Conservation (phyloP, 805 yeast species). For the Zygosaccharomyces rouxii region DNA sequence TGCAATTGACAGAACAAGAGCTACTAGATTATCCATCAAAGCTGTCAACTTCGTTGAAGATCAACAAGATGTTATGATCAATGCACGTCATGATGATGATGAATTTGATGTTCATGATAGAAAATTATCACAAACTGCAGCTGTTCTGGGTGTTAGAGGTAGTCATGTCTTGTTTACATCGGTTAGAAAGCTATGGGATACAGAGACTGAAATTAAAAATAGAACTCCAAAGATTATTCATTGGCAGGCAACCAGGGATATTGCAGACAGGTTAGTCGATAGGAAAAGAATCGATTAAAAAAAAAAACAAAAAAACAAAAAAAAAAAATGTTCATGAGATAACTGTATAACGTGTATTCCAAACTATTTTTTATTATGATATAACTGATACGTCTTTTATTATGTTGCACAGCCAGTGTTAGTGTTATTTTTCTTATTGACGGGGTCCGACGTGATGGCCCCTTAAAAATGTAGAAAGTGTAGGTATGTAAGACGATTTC, state of each 20-base stretch:
- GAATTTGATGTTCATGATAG: slow-evolving; percentile 31
- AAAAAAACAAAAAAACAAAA: background rate
- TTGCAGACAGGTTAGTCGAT: slow-evolving; percentile 82
- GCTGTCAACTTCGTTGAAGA: slow-evolving; percentile 65
- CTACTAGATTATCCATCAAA: slow-evolving; percentile 64
- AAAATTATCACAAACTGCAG: slow-evolving; percentile 51
- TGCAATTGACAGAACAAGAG: slow-evolving; percentile 71
- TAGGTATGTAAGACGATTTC: no score
- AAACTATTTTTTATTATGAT: background rate
- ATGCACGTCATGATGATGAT: slow-evolving; percentile 34
- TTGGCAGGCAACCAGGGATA: slow-evolving; percentile 72
- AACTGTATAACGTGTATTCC: slow-evolving; percentile 1
- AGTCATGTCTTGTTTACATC: slow-evolving; percentile 73
- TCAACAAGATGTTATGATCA: slow-evolving; percentile 26
- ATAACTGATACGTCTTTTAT: background rate
- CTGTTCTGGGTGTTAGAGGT: slow-evolving; percentile 78
- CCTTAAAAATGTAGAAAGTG: no score
- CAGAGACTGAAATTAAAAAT: slow-evolving; percentile 71
- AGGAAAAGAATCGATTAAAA: slow-evolving; percentile 41
- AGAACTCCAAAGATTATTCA: slow-evolving; percentile 88
- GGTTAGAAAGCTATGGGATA: slow-evolving; percentile 73
- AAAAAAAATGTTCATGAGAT: background rate
- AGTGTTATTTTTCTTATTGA: background rate
- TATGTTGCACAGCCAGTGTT: background rate
- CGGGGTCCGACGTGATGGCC: no score